A percentile compares a stretch with the other conserved stretches of the same genome.
Evolutionary conservation across 768 basidiomycete species (phyloP).

Genomic region (Phylloporus arenicola): DNA sequence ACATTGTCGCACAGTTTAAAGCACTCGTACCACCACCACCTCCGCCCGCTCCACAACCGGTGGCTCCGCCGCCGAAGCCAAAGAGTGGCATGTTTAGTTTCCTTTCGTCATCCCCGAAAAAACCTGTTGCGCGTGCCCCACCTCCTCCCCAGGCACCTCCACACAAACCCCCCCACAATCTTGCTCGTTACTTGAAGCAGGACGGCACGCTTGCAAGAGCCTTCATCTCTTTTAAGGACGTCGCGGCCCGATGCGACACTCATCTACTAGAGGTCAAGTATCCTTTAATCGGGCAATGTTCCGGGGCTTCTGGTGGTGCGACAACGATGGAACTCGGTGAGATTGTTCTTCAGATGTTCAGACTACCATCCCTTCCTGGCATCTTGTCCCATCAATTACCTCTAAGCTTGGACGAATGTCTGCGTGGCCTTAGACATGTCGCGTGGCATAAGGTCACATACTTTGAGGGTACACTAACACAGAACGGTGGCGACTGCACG

Average conservation of each 20-base stretch:
- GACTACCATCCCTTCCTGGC: slow-evolving; percentile 85
- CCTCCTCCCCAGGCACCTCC: slow-evolving; percentile 33
- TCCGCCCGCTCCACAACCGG: slow-evolving; percentile 37
- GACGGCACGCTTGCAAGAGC: slow-evolving; percentile 87
- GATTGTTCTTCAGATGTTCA: slow-evolving; percentile 84
- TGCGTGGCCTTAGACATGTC: slow-evolving; percentile 80
- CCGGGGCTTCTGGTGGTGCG: slow-evolving; percentile 47
- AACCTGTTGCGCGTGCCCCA: slow-evolving; percentile 45
- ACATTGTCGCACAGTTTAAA: slow-evolving; percentile 76
- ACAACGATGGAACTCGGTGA: slow-evolving; percentile 76
- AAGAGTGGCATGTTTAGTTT: slow-evolving; percentile 68
- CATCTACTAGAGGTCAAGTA: slow-evolving; percentile 78
- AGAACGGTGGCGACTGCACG: slow-evolving; percentile 87
- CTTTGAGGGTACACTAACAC: slow-evolving; percentile 88
- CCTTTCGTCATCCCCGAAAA: slow-evolving; percentile 68
- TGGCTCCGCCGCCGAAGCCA: slow-evolving; percentile 48
- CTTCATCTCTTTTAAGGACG: slow-evolving; percentile 84
- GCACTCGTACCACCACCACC: slow-evolving; percentile 49
- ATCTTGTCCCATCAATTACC: slow-evolving; percentile 73
- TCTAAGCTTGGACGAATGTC: slow-evolving; percentile 89
- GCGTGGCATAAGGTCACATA: slow-evolving; percentile 95
- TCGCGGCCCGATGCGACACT: slow-evolving; percentile 78
- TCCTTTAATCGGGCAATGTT: slow-evolving; percentile 73
- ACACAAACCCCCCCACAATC: slow-evolving; percentile 59
- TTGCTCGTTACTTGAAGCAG: slow-evolving; percentile 76